Evolutionary conservation across 2,329 filamentous ascomycete genomes (phyloP).

Genomic region (Didymella pomorum): DNA sequence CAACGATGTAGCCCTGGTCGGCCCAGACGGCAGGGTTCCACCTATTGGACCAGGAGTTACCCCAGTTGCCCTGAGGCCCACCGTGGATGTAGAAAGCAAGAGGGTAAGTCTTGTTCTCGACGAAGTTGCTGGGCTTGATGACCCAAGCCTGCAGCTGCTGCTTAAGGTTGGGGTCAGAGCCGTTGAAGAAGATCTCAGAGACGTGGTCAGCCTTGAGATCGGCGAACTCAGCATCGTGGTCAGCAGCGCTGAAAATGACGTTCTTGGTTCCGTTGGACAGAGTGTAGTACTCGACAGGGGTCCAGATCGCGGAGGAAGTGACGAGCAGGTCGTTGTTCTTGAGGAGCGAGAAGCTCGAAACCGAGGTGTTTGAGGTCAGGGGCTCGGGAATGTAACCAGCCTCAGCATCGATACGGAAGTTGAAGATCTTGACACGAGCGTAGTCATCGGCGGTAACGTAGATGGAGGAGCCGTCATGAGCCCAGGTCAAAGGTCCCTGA

Average conservation of each 20-base stretch:
- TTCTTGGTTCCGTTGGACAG: constrained; percentile 46
- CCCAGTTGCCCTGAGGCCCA: constrained; percentile 79
- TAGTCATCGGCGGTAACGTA: constrained; percentile 47
- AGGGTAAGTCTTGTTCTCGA: constrained; percentile 76
- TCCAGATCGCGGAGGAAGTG: constrained; percentile 44
- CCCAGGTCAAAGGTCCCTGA: constrained; percentile 42
- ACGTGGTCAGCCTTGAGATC: constrained; percentile 70
- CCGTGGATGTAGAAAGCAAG: constrained; percentile 83
- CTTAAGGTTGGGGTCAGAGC: constrained; percentile 60
- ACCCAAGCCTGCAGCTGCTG: constrained; percentile 74
- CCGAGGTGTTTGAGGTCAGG: constrained; percentile 54
- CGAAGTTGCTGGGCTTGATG: constrained; percentile 70
- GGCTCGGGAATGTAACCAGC: constrained; percentile 54
- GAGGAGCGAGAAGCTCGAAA: constrained; percentile 60
- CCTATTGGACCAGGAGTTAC: constrained; percentile 77
- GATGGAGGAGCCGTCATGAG: constrained; percentile 43
- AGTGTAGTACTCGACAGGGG: constrained; percentile 44
- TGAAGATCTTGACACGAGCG: constrained; percentile 59
- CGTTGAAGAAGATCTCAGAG: constrained; percentile 75
- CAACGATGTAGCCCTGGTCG: constrained; percentile 84
- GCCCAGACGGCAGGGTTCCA: constrained; percentile 89
- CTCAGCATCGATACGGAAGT: constrained; percentile 67
- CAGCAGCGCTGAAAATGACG: constrained; percentile 65
- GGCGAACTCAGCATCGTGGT: constrained; percentile 69
- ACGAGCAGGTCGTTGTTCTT: constrained; percentile 64